Conservation (phyloP, 169 alveolate species). For the Cryptosporidium sp. region DNA sequence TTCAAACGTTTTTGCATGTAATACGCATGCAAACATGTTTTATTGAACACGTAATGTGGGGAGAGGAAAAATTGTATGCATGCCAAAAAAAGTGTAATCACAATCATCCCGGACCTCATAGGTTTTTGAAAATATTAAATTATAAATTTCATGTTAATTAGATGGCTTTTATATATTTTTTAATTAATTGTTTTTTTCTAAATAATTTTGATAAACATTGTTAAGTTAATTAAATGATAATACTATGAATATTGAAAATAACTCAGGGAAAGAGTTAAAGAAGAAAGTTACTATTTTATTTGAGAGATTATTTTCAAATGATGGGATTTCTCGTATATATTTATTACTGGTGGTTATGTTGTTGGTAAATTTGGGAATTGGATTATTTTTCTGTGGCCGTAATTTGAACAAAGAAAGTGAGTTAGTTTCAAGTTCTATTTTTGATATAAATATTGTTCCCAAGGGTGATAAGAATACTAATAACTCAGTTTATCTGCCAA, state of each 20-base stretch:
- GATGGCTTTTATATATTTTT: background rate
- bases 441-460: background rate
- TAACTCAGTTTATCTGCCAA: background rate
- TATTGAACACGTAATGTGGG: constrained; percentile 7
- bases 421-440: constrained; percentile 8
- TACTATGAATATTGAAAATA: background rate
- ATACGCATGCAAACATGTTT: background rate
- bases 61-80: constrained; percentile 7
- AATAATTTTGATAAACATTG: background rate
- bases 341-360: background rate
- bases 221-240: background rate
- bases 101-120: background rate
- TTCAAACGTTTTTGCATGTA: background rate
- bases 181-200: background rate
- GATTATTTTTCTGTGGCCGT: constrained; percentile 29
- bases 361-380: constrained; percentile 34
- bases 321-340: constrained; percentile 29
- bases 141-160: background rate
- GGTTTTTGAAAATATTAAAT: background rate
- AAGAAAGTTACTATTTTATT: background rate
- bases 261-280: background rate
- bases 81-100: background rate
- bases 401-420: constrained; percentile 18
- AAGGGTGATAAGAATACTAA: background rate
- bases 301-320: constrained; percentile 25